Base-by-base conservation (phyloP, 352 stramenopile species). In the Phytophthora vignae region DNA sequence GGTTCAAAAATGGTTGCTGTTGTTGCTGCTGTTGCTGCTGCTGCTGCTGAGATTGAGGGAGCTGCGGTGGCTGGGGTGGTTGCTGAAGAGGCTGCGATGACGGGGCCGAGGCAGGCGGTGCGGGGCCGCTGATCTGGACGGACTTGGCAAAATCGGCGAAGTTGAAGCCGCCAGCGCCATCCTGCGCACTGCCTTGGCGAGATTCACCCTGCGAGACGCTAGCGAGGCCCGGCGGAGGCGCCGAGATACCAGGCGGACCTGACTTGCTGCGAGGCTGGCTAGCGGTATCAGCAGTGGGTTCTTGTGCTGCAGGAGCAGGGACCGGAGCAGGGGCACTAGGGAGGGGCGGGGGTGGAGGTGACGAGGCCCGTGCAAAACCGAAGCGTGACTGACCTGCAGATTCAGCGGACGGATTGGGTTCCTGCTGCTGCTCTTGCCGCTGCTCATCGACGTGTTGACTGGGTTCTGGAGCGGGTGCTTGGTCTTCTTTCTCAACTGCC, bases 141-240 rank as follows among this genome's bases (percentile, higher is more conserved):
- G 81, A 77, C 22, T 74, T 88, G 10, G 81, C 78, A 56, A 87
- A 86, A 31, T 76, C 50, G 6, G 75, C 64, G 60, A 88, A 85
- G 57, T 88, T 83, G 49, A 85, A 88, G 33, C 69, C 62, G 31
- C 56, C 68, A 50, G 59, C 19, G 27, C 60, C 49, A 17, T 71
- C 42, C 60, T 68, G 61, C 1, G 33, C 27, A 22, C 55, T 64
- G 22, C 14, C 58, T 68, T 71, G 46, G 56, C 48, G 40, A 42
- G 48, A 29, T n/a, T 65, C 46, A 12, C 0, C 11, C 12, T 79
- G 48, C 27, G 49, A 25, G 12, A 60, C 42, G n/a, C 67, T 64
- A 59, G 69, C 61, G 12, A 84, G 64, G 1, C 74, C 71, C 12
- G 71, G 77, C 52, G 71, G 77, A 46, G 67, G 69, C 50, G 69